Base-by-base conservation (phyloP, 140 eudicot genomes). In the Anethum foeniculum region DNA sequence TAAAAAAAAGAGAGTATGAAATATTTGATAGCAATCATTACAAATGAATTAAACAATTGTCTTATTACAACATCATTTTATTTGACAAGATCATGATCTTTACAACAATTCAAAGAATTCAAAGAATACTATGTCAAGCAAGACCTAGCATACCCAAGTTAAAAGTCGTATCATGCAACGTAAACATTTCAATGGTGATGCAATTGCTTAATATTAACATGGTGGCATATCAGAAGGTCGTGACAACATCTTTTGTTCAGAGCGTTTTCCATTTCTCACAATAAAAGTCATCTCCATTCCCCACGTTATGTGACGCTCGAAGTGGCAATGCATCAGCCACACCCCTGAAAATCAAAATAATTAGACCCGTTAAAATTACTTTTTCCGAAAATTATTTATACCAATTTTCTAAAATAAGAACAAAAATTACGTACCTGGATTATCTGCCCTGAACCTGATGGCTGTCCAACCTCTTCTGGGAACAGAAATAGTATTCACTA, bases 391-490 rank as follows among this genome's bases (percentile, higher is more conserved):
- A 12, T 2, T 1, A 2, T 65, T 62, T 62, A 52, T 18, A 51
- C 23, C 0, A 56, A 6, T 21, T 16, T 1, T 27, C 4, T 2
- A 0, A 64, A 28, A 8, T 15, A 25, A 12, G 3, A 27, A 28
- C 19, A 65, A 14, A 4, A 13, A 18, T 2, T 14, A 1, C 2
- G 51, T 88, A 91, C 97, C 97, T 4, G 97, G 97, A 54, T 91
- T 91, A 71, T 87, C 77, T 21, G 93, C 92, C 69, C 80, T 85
- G 86, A 91, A 91, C 80, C 97, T 82, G 80, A 88, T 86, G 39
- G 92, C 89, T 0, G 88, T 84, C 97, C 97, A 91, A 2, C 92
- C 97, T 39, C 85, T 87, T 71, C 67, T 86, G 48, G 92, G 91
- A 54, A 91, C 93, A 21, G 86, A 80, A 74, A 89, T 84, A 13